Percentiles rank a stretch among this genome's conserved stretches.
Conservation (phyloP, 192 early-diverging fungal genomes). For the Dissophora ornata region DNA sequence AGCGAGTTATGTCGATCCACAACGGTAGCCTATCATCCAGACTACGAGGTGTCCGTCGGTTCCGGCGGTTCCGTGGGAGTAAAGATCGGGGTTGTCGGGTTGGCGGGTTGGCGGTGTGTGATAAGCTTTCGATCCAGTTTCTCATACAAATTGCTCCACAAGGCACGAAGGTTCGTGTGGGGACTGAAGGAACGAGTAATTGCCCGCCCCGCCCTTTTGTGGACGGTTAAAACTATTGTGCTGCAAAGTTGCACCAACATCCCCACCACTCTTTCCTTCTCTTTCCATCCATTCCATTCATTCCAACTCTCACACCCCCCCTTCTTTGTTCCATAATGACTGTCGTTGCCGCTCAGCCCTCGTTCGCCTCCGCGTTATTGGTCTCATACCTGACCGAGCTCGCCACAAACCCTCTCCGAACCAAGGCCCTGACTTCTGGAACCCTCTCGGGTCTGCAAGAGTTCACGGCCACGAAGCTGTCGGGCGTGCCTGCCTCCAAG, state of each 20-base stretch:
- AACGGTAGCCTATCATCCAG: no score
- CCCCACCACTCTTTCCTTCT: conserved; percentile 9
- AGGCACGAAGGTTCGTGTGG: no score
- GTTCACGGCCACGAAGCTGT: conserved; percentile 73
- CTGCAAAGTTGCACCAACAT: no score
- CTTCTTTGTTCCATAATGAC: conserved; percentile 36
- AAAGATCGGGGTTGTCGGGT: no score
- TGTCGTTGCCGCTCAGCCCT: conserved; percentile 26
- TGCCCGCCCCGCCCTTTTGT: conserved; percentile 29
- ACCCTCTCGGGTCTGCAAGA: conserved; percentile 84
- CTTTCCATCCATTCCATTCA: neutral
- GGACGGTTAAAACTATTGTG: no score
- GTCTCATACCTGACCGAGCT: conserved; percentile 71
- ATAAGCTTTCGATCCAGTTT: no score
- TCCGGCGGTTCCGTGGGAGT: no score
- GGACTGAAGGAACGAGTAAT: no score
- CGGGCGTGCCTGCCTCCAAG: conserved; percentile 57
- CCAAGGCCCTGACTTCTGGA: conserved; percentile 84
- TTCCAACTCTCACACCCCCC: neutral
- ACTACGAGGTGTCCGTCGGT: no score
- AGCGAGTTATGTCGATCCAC: no score
- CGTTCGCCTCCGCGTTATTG: conserved; percentile 56
- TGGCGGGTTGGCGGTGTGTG: no score
- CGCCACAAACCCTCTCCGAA: conserved; percentile 74
- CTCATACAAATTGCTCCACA: no score